Evolutionary conservation across 2,329 filamentous ascomycete species (phyloP), one percentile per base, ranked within the genome.

Genomic region (Microdochium trichocladiopsis): DNA sequence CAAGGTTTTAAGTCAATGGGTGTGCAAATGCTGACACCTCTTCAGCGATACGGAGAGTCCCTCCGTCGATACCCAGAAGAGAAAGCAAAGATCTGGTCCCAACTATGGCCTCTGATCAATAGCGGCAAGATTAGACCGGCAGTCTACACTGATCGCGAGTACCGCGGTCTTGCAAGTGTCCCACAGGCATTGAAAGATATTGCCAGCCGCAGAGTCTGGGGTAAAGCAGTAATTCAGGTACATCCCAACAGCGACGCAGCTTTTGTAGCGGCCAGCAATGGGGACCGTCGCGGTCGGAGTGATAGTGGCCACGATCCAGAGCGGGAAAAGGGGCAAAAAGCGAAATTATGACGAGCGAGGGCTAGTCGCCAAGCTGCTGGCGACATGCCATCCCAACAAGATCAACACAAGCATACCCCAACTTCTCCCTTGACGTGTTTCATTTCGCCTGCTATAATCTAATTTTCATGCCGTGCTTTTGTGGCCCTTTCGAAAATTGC

Each of bases 31-130:
- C 33, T 37, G 14, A 37, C 33, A 8, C n/a, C n/a, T n/a, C n/a
- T n/a, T n/a, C n/a, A 76, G 74, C 69, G 80, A 47, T 84, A 77
- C 58, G 80, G 80, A 2, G 80, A 83, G 63, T 79, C 74, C 33
- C 71, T 76, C 18, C 66, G 80, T 43, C 68, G 72, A 37, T 66
- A 74, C 56, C 76, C 79, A 0, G 61, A 69, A 25, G 70, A 77
- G 51, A 74, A 72, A 28, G 62, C 70, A 23, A 64, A 67, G 49
- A 73, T 78, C 1, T 84, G 79, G 79, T 57, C 71, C 43, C 77
- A 72, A 1, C 71, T 84, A 43, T 69, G 72, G 55, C 63, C 66
- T 2, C 63, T 83, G 58, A 68, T 82, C 9, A 66, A 73, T 11
- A 65, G 58, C 4, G 75, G 75, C 1, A 64, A 64, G 47, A 70